Base-by-base conservation (phyloP, 148 eudicot species). In the Diospyros lotus region DNA sequence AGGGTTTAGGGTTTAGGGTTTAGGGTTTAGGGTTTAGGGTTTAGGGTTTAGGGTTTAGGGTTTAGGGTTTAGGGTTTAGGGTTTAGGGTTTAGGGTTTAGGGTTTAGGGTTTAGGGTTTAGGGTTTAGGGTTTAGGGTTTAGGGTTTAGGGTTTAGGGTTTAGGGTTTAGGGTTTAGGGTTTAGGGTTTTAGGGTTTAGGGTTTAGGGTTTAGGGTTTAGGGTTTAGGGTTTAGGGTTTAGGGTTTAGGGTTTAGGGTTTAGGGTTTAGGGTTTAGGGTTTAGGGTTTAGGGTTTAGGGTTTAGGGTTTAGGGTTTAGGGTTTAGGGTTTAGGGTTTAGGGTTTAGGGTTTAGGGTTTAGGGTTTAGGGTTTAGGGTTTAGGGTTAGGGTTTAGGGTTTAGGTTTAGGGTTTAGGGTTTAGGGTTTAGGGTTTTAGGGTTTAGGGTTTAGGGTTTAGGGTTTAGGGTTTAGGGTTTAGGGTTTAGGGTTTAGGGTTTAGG, bases 1-100 rank as follows among this genome's bases (percentile, higher is more conserved):
- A 59, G 63, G 63, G 63, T 58, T 59, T 59, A 59, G 63, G 63
- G 63, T 59, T 59, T 59, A 59, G 63, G 63, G 63, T 59, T 59
- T 59, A 59, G 63, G 63, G 63, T 59, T 59, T n/a, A 59, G 63
- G 63, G 63, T 59, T 59, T 59, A 59, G 63, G 63, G 63, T 59
- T 59, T 59, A 59, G 63, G 63, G 63, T 59, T 59, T 59, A 59
- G 61, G 63, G 63, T 59, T 59, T 59, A 59, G 63, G 63, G 63
- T 59, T 59, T 59, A 59, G 63, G 63, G 63, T 59, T 59, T 59
- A 59, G 63, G 63, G 63, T 59, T 59, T 59, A 59, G 63, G 63
- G 61, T 58, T 58, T 58, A 58, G 61, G 61, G 61, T 58, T 58
- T 58, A 58, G 61, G 61, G 61, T 59, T 59, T 59, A 59, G 63